Percentiles rank a stretch among this genome's conserved stretches.
phyloP scores from a whole-genome alignment of 176 grass and related monocot genomes.

The Rhipidocladum racemiflorum region DNA sequence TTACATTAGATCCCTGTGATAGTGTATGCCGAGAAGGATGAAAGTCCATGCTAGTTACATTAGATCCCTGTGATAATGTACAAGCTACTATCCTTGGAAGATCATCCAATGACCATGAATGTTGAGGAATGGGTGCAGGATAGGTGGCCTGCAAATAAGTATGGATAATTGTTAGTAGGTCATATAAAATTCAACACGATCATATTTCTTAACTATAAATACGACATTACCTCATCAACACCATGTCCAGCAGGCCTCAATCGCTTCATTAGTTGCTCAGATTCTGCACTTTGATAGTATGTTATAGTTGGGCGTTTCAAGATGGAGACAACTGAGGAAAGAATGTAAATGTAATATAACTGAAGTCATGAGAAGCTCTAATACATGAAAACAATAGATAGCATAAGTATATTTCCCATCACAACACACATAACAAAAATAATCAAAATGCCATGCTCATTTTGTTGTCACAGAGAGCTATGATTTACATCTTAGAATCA shows the following conservation, averaged over 20 bases:
- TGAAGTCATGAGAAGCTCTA: constrained; percentile 24
- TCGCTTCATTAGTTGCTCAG: constrained; percentile 95
- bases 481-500: neutral
- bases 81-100: constrained; percentile 72
- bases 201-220: constrained; percentile 14
- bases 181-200: constrained; percentile 11
- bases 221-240: constrained; percentile 74
- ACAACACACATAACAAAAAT: neutral
- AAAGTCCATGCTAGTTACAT: constrained; percentile 95
- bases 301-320: constrained; percentile 77
- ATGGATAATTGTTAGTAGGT: constrained; percentile 21
- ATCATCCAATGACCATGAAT: constrained; percentile 82
- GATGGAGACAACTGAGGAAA: constrained; percentile 55
- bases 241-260: constrained; percentile 65
- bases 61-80: constrained; percentile 75
- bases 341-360: constrained; percentile 27
- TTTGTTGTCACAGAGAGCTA: constrained; percentile 1
- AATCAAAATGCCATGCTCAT: constrained; percentile 2
- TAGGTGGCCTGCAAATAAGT: constrained; percentile 68
- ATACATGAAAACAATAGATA: neutral
- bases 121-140: constrained; percentile 63
- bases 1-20: too few relatives aligned
- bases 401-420: neutral
- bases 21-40: constrained; percentile 82
- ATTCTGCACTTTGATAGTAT: constrained; percentile 91